A percentile compares a stretch with the other conserved stretches of the same genome.
phyloP scores from a whole-genome alignment of 1,284 basidiomycete genomes.

The Gymnopus androsaceus region DNA sequence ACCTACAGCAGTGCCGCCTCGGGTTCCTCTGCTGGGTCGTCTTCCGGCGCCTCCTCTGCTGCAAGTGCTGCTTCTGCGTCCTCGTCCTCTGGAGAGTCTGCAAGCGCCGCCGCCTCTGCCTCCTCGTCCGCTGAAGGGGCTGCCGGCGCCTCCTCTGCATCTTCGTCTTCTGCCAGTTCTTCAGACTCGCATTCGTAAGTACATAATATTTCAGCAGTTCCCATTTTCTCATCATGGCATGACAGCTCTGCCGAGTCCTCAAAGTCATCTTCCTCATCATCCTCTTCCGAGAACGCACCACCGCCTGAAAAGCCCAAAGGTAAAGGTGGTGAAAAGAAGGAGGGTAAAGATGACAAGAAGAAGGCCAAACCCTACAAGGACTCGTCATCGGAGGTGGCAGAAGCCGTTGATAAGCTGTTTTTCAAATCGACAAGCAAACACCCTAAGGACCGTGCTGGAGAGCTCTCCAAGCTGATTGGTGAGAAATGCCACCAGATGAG shows the following conservation, averaged over 20 bases:
- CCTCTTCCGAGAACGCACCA: no score
- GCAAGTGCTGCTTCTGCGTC: neutral
- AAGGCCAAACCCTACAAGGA: neutral
- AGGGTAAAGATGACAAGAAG: no score
- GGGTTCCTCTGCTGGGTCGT: neutral
- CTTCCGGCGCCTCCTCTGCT: neutral
- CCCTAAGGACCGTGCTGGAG: neutral
- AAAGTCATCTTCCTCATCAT: no score
- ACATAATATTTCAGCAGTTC: no score
- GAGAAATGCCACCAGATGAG: neutral
- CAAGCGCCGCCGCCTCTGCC: no score
- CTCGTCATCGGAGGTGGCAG: neutral
- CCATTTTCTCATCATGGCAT: no score
- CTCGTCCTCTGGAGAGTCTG: neutral
- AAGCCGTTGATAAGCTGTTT: neutral
- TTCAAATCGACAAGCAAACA: neutral
- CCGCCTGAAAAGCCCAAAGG: no score
- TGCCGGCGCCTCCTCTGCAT: no score
- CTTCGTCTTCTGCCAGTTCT: no score
- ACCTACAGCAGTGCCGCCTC: neutral
- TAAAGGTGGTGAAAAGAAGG: no score
- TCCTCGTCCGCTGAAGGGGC: neutral
- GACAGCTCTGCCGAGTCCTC: no score
- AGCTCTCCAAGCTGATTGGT: conserved; percentile 3
- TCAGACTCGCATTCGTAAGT: no score